Percentiles rank a stretch among this genome's conserved stretches.
Evolutionary conservation across 306 rosid species (phyloP).

Genomic region (Coriaria nepalensis): DNA sequence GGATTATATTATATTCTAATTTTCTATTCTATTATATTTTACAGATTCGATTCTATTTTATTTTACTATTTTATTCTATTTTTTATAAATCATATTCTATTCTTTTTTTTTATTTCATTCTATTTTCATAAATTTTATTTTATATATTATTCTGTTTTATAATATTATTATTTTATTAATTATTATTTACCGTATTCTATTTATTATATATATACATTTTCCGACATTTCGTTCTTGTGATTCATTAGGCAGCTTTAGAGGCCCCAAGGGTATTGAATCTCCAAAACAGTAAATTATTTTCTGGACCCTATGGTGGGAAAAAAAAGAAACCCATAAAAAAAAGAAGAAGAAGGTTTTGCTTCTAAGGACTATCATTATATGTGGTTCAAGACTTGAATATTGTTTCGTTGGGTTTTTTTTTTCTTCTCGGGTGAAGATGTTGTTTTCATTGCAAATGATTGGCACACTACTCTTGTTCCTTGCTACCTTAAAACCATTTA

Average conservation of each 20-base stretch:
- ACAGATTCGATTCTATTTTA: too few relatives aligned
- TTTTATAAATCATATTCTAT: too few relatives aligned
- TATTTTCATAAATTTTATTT: too few relatives aligned
- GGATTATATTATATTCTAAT: too few relatives aligned
- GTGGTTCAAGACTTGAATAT: background rate
- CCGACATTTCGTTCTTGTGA: too few relatives aligned
- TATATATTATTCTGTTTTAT: too few relatives aligned
- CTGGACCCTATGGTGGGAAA: slow-evolving; percentile 66
- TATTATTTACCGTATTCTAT: too few relatives aligned
- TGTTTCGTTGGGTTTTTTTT: background rate
- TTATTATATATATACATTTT: too few relatives aligned
- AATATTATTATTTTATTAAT: too few relatives aligned
- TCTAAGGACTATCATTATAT: background rate
- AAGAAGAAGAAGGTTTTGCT: background rate
- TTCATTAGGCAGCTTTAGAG: slow-evolving; percentile 57
- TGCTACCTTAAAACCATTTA: slow-evolving; percentile 57
- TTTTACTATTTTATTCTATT: too few relatives aligned
- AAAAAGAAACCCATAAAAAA: background rate
- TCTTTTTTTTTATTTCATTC: too few relatives aligned
- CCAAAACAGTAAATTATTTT: slow-evolving; percentile 35
- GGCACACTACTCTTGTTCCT: slow-evolving; percentile 69
- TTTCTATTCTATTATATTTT: too few relatives aligned
- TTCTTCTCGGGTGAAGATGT: slow-evolving; percentile 53
- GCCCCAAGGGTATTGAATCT: slow-evolving; percentile 63
- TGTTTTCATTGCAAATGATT: slow-evolving; percentile 60